Evolutionary conservation across 768 basidiomycete genomes (phyloP), one percentile per base, ranked within the genome.

Genomic region (Austroboletus eburneus): DNA sequence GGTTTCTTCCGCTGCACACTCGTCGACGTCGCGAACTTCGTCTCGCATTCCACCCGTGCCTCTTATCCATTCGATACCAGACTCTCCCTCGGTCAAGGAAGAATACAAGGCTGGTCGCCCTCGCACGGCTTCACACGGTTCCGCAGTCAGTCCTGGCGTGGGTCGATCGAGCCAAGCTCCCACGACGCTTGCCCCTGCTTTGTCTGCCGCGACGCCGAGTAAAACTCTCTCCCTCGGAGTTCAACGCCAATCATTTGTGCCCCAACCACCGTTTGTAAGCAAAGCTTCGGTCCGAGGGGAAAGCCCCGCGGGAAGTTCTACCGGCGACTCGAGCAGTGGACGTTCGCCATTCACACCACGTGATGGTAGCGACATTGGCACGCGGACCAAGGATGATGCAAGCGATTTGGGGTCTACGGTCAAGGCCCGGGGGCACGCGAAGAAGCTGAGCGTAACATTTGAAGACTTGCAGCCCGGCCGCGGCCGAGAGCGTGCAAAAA

Each of bases 321-420:
- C 85, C 13, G 89, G 89, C 7, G 88, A 85, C 59, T 90, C 88
- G 49, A 91, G 87, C 51, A 86, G 81, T 56, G 85, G 86, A 14
- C 72, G 81, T 29, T 75, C 77, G 16, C 90, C 89, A 10, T 69
- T 85, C 39, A 91, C 90, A 14, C 90, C 89, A 4, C 70, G 76
- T 33, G 88, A 90, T 57, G 89, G 87, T 21, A 88, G 87, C 54
- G 89, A 91, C 27, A 57, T 75, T 32, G 59, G 62, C 4, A 40
- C 49, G 20, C 57, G 54, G 14, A 45, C 55, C 38, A 54, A 48
- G 42, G 58, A 65, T 13, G 48, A 57, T 16, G 42, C 38, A 22
- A 52, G 48, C 13, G 65, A 65, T 22, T 43, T 49, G 16, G 59
- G 49, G 24, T 65, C 61, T 20, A 67, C 64, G 3, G 17, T 67